These are phyloP conservation scores for Amphichorda felina DNA, from an alignment of 2,329 filamentous ascomycete species.

Conservation along the genomic window DNA sequence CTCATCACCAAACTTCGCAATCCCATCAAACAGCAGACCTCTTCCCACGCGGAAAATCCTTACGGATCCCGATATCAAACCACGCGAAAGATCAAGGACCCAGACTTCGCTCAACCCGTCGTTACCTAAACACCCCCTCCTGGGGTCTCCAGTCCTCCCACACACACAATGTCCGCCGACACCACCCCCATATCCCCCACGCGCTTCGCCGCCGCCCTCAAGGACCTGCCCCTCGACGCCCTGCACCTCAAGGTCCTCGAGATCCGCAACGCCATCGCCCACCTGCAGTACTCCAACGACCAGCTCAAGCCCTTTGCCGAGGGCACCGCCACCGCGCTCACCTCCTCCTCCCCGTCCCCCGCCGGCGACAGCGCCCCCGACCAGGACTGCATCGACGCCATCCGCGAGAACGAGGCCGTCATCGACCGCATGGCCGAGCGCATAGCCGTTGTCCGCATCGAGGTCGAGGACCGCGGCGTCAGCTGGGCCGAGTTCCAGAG, in stretches of 20 bases:
- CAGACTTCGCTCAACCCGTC: too few species aligned
- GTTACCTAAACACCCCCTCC: background rate
- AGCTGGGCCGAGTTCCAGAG: conserved; percentile 45
- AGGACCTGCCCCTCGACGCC: conserved; percentile 50
- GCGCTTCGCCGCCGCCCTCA: conserved; percentile 56
- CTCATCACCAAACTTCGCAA: too few species aligned
- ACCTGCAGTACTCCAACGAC: conserved; percentile 63
- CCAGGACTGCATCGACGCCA: conserved; percentile 61
- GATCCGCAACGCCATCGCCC: conserved; percentile 61
- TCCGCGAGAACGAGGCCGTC: conserved; percentile 58
- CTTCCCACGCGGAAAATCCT: too few species aligned
- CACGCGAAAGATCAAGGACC: too few species aligned
- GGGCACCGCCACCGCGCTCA: conserved; percentile 22
- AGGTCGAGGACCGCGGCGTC: conserved; percentile 48
- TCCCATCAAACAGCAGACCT: too few species aligned
- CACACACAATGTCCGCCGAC: conserved; percentile 53
- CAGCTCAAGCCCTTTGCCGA: conserved; percentile 60
- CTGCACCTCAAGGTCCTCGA: conserved; percentile 68
- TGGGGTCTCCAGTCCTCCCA: background rate
- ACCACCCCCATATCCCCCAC: conserved; percentile 46
- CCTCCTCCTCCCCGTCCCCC: conserved; percentile 6
- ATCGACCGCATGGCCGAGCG: conserved; percentile 57
- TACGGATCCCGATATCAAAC: too few species aligned
- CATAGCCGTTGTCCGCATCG: conserved; percentile 48
- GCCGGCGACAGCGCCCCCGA: conserved; percentile 31